These are phyloP conservation scores for Entophlyctis luteolus DNA, from an alignment of 192 early-diverging fungal species.

Conservation along the genomic window DNA sequence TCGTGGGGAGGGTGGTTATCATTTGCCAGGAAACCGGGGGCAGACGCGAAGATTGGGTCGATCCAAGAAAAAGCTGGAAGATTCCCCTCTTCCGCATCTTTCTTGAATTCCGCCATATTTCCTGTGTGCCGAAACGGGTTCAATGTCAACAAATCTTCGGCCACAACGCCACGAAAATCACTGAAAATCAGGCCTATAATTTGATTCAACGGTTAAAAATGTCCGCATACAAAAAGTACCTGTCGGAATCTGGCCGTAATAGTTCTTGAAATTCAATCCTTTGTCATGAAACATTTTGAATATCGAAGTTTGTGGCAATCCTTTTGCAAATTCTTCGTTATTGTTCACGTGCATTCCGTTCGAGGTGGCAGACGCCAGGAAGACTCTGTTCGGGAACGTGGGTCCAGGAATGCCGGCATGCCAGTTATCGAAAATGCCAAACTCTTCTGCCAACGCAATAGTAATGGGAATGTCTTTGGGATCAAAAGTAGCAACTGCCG, in stretches of 20 bases:
- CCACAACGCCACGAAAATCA: constrained; percentile 16
- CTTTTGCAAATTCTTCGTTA: not conserved
- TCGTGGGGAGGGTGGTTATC: not conserved
- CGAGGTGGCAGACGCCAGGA: not conserved
- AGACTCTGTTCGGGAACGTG: constrained; percentile 14
- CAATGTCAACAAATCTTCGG: constrained; percentile 26
- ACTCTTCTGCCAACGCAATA: constrained; percentile 4
- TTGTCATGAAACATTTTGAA: constrained; percentile 34
- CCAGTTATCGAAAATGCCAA: constrained; percentile 18
- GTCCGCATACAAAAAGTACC: no score
- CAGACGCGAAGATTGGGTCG: constrained; percentile 41
- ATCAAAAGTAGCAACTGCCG: not conserved
- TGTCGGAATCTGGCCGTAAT: not conserved
- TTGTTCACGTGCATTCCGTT: constrained; percentile 7
- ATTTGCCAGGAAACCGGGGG: constrained; percentile 15
- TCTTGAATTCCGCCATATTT: constrained; percentile 14
- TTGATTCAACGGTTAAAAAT: no score
- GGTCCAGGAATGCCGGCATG: constrained; percentile 10
- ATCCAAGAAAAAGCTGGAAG: constrained; percentile 33
- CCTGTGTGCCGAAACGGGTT: not conserved
- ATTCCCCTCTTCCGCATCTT: constrained; percentile 20
- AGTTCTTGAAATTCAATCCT: constrained; percentile 32
- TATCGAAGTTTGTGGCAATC: constrained; percentile 22
- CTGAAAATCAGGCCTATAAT: constrained; percentile 22
- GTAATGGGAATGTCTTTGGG: not conserved